A percentile compares a stretch with the other conserved stretches of the same genome.
phyloP scores from a whole-genome alignment of 331 rosid genomes.

The Cydonia oblonga region DNA sequence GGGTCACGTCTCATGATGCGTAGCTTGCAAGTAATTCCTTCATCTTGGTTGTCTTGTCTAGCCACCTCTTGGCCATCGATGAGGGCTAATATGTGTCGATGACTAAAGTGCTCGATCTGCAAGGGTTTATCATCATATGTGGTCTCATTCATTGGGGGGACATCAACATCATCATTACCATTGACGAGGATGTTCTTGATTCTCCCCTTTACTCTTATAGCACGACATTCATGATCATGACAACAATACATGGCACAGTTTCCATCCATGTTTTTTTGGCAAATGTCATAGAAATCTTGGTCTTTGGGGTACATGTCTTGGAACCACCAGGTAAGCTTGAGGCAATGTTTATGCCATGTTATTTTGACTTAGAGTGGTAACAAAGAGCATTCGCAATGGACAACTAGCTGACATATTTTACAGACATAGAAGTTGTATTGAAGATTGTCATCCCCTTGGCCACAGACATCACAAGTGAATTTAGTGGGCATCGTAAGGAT shows the following conservation, averaged over 20 bases:
- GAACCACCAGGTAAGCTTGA: neutral
- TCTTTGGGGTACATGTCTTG: neutral
- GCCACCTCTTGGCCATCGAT: no score
- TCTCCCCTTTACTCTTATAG: fast-evolving
- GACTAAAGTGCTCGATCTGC: neutral
- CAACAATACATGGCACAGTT: neutral
- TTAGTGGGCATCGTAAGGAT: fast-evolving
- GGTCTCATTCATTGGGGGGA: neutral
- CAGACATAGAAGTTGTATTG: fast-evolving
- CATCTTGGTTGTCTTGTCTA: no score
- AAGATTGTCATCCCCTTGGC: neutral
- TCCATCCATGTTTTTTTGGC: fast-evolving
- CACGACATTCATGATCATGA: neutral
- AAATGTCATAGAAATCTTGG: neutral
- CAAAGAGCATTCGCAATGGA: fast-evolving
- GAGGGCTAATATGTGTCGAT: neutral
- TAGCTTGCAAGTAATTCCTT: no score
- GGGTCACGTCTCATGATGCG: no score
- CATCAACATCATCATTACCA: neutral
- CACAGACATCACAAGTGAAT: neutral
- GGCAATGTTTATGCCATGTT: neutral
- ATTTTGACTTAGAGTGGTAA: neutral
- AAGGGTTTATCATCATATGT: neutral
- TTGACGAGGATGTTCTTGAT: neutral
- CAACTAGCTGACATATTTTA: neutral